Conservation (phyloP, 2,329 filamentous ascomycete genomes). For the Pseudogymnoascus sp. region DNA sequence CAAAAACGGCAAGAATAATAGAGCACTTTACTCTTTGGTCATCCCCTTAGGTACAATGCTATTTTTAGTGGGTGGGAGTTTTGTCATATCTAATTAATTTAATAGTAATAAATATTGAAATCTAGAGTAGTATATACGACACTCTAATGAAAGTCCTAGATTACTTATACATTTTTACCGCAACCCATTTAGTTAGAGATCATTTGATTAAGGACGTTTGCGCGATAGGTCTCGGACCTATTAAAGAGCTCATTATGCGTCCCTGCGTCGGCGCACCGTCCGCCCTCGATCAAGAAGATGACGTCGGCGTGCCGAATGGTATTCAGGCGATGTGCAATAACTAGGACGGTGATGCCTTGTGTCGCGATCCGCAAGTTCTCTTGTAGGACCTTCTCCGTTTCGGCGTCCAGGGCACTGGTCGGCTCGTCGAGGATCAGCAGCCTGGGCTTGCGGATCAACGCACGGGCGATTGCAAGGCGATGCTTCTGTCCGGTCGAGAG, state of each 20-base stretch:
- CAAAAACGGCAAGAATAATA: too few species aligned
- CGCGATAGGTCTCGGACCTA: slow-evolving; percentile 20
- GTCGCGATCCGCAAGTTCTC: slow-evolving; percentile 5
- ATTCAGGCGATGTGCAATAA: slow-evolving; percentile 26
- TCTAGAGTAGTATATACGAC: background rate
- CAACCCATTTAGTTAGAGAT: background rate
- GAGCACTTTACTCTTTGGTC: too few species aligned
- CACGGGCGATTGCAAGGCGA: slow-evolving; percentile 76
- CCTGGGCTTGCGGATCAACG: slow-evolving; percentile 55
- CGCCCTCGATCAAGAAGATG: slow-evolving; percentile 23
- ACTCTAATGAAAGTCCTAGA: background rate
- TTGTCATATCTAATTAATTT: background rate
- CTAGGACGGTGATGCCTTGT: slow-evolving; percentile 37
- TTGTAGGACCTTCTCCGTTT: slow-evolving; percentile 47
- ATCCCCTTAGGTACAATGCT: too few species aligned
- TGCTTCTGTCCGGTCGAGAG: slow-evolving; percentile 92
- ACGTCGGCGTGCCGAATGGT: slow-evolving; percentile 23
- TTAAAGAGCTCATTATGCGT: slow-evolving; percentile 21
- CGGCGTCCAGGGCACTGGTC: slow-evolving; percentile 59
- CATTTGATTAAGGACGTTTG: slow-evolving; percentile 4
- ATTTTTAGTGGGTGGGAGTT: too few species aligned
- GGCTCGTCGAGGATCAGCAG: slow-evolving; percentile 65
- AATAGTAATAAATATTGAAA: background rate
- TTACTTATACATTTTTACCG: background rate
- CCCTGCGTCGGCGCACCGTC: slow-evolving; percentile 22